Conservation (phyloP, 2,329 filamentous ascomycete species). For the Monosporascus sp. region DNA sequence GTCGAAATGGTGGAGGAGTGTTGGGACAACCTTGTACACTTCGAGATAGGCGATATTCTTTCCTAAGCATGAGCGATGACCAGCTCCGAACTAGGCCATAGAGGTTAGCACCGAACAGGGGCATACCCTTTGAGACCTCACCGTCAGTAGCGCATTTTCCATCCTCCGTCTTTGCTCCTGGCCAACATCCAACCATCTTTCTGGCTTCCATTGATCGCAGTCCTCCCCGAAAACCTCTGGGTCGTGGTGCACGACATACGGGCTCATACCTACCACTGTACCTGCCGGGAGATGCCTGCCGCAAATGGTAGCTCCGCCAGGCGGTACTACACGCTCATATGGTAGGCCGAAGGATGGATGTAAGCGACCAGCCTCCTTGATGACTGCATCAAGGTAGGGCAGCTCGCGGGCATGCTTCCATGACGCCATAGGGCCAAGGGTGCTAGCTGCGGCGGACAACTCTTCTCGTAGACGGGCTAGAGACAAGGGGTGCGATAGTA, state of each 20-base stretch:
- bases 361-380: slow-evolving; percentile 60
- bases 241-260: slow-evolving; percentile 55
- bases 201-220: slow-evolving; percentile 49
- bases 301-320: slow-evolving; percentile 43
- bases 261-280: slow-evolving; percentile 55
- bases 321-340: slow-evolving; percentile 55
- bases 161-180: slow-evolving; percentile 3
- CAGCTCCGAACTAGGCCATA: slow-evolving; percentile 4
- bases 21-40: slow-evolving; percentile 15
- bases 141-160: slow-evolving; percentile 5
- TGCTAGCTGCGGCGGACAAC: slow-evolving; percentile 1
- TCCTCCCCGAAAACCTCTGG: slow-evolving; percentile 52
- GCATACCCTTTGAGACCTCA: not conserved
- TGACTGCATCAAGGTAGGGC: slow-evolving; percentile 56
- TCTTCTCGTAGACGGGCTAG: slow-evolving; percentile 4
- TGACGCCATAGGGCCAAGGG: slow-evolving; percentile 1
- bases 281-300: slow-evolving; percentile 48
- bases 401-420: slow-evolving; percentile 24
- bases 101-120: not conserved
- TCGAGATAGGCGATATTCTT: slow-evolving; percentile 17
- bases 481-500: slow-evolving; percentile 3
- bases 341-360: slow-evolving; percentile 56
- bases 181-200: slow-evolving; percentile 40
- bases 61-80: slow-evolving; percentile 14
- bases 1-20: slow-evolving; percentile 5